These are phyloP conservation scores for Petunia secreta DNA, from an alignment of 257 asterid genomes.

Conservation along the genomic window DNA sequence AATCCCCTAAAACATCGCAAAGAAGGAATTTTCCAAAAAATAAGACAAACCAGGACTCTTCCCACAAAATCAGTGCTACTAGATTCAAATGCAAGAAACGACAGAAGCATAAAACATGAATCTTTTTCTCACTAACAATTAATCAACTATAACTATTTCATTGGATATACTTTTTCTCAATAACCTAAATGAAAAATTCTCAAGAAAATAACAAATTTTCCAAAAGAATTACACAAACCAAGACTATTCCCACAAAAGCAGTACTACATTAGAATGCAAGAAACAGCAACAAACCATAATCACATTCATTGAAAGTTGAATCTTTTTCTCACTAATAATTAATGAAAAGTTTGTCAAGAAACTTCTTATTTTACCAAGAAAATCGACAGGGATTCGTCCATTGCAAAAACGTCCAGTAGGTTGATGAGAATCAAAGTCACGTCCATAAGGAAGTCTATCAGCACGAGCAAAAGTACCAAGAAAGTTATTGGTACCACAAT, in stretches of 20 bases:
- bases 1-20: neutral
- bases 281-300: neutral
- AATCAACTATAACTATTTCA: neutral
- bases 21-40: neutral
- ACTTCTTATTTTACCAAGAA: conserved; percentile 52
- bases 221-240: neutral
- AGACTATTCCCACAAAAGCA: too few species aligned
- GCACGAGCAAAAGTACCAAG: conserved; percentile 93
- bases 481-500: conserved; percentile 83
- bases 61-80: too few species aligned
- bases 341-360: neutral
- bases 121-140: neutral
- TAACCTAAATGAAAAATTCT: too few species aligned
- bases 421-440: conserved; percentile 81
- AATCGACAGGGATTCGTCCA: conserved; percentile 94
- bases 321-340: too few species aligned
- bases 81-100: neutral
- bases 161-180: neutral
- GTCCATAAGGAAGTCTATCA: conserved; percentile 89
- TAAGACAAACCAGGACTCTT: too few species aligned
- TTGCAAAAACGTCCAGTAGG: conserved; percentile 96
- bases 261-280: too few species aligned
- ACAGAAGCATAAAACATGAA: neutral
- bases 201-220: too few species aligned
- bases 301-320: neutral